Conservation (phyloP, 441 rosid genomes). For the Aleurites moluccanus region DNA sequence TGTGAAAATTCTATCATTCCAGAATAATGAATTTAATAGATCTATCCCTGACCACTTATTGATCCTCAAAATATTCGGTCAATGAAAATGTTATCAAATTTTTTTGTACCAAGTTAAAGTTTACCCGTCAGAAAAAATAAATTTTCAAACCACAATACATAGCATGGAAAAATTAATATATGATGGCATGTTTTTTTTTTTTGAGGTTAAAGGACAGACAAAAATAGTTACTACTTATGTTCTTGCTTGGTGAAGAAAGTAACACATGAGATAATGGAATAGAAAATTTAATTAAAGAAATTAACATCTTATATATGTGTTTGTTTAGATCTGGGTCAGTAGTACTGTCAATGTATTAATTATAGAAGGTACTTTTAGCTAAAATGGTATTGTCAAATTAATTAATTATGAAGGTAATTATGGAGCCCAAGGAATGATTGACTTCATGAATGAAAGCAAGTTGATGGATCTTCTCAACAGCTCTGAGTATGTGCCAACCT, state of each 20-base stretch:
- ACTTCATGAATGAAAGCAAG: conserved; percentile 92
- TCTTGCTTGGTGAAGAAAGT: conserved; percentile 10
- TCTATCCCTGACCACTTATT: not conserved
- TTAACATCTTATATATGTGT: not conserved
- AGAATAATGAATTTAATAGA: not conserved
- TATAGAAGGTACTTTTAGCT: not conserved
- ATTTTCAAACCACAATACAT: not conserved
- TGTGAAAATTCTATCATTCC: not conserved
- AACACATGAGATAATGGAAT: not conserved
- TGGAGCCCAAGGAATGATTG: conserved; percentile 89
- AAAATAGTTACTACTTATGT: not conserved
- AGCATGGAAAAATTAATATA: not conserved
- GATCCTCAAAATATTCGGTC: too few relatives aligned
- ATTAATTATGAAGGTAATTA: conserved; percentile 53
- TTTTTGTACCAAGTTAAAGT: too few relatives aligned
- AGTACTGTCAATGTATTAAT: not conserved
- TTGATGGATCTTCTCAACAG: conserved; percentile 86
- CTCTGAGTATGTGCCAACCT: conserved; percentile 89
- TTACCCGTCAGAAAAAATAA: too few relatives aligned
- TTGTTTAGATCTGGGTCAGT: conserved; percentile 1
- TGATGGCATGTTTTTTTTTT: not conserved
- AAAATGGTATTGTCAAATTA: not conserved
- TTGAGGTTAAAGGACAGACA: conserved; percentile 11
- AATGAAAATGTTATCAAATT: too few relatives aligned
- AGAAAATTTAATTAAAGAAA: not conserved